Evolutionary conservation across 768 basidiomycete genomes (phyloP).

Genomic region (Epithele typhae): DNA sequence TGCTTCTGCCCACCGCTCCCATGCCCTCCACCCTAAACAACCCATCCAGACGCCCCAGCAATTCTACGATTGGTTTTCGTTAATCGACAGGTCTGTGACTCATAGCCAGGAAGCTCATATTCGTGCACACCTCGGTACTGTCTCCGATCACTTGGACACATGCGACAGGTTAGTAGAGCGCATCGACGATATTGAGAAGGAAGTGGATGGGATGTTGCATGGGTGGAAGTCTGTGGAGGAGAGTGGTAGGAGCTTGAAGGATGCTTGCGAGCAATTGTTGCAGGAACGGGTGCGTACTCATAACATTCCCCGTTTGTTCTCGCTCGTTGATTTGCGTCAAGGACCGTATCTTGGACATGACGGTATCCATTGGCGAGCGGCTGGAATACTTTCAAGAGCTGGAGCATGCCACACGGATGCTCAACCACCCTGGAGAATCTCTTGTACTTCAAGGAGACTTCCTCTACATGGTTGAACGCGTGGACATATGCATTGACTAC

Average conservation of each 20-base stretch:
- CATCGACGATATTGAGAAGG: constrained; percentile 67
- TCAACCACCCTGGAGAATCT: constrained; percentile 91
- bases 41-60: constrained; percentile 90
- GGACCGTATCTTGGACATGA: constrained; percentile 74
- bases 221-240: constrained; percentile 89
- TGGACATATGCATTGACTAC: constrained; percentile 93
- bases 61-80: constrained; percentile 94
- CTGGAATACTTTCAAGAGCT: constrained; percentile 94
- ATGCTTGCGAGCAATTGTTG: constrained; percentile 84
- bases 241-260: constrained; percentile 85
- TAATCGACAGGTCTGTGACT: constrained; percentile 85
- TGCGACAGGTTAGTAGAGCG: constrained; percentile 72
- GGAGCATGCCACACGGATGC: constrained; percentile 87
- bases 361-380: constrained; percentile 76
- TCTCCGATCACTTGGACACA: constrained; percentile 70
- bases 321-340: too few relatives aligned
- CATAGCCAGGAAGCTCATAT: constrained; percentile 95
- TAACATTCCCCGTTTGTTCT: too few relatives aligned
- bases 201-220: constrained; percentile 78
- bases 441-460: constrained; percentile 90
- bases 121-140: constrained; percentile 73
- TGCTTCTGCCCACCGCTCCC: constrained; percentile 19
- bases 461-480: constrained; percentile 91
- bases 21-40: constrained; percentile 67
- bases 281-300: constrained; percentile 87